These are phyloP conservation scores for Yarrowia sp. DNA, from an alignment of 805 yeast species.

Conservation along the genomic window DNA sequence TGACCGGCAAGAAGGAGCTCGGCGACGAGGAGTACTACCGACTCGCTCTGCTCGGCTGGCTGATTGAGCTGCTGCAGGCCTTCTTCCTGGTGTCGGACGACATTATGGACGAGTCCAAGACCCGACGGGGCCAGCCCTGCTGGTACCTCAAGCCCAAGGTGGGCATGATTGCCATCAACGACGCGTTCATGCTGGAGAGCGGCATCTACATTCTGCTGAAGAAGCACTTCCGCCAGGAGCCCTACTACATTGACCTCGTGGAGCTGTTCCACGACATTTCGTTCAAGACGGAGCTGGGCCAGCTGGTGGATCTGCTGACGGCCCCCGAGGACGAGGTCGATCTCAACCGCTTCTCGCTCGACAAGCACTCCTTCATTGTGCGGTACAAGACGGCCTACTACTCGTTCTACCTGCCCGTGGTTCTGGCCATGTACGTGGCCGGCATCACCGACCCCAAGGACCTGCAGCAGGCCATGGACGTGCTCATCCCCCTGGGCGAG, in stretches of 20 bases:
- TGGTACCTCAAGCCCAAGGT: constrained; percentile 87
- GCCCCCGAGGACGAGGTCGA: constrained; percentile 97
- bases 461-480: constrained; percentile 84
- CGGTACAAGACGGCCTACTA: constrained; percentile 97
- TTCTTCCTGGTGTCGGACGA: constrained; percentile 97
- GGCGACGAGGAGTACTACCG: constrained; percentile 74
- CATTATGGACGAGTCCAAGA: constrained; percentile 95
- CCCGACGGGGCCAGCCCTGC: constrained; percentile 98
- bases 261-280: constrained; percentile 98
- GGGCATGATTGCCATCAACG: constrained; percentile 94
- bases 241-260: constrained; percentile 85
- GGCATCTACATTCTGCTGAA: constrained; percentile 88
- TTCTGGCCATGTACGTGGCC: constrained; percentile 91
- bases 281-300: constrained; percentile 97
- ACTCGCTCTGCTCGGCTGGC: constrained; percentile 93
- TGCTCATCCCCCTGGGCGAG: constrained; percentile 93
- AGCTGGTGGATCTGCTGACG: constrained; percentile 90
- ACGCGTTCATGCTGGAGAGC: constrained; percentile 95
- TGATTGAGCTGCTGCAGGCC: constrained; percentile 77
- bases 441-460: constrained; percentile 76
- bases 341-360: constrained; percentile 81
- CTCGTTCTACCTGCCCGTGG: constrained; percentile 96
- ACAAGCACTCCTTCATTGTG: constrained; percentile 93
- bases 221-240: constrained; percentile 81
- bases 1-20: constrained; percentile 72